These are phyloP conservation scores for Darksidea phi DNA, from an alignment of 495 filamentous ascomycete species.

Conservation along the genomic window DNA sequence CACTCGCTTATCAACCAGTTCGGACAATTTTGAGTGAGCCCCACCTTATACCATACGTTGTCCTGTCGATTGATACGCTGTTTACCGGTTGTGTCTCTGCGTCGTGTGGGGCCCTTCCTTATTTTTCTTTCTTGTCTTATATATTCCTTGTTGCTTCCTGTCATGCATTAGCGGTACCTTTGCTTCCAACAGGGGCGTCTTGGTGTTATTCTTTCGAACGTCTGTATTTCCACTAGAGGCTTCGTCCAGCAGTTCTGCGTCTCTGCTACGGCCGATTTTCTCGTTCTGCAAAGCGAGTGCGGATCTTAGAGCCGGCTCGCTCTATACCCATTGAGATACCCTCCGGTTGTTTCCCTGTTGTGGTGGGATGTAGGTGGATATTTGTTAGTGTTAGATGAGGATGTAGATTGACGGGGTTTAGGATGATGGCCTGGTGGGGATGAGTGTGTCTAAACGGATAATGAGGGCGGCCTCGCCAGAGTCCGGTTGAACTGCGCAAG, in stretches of 20 bases:
- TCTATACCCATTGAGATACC: constrained; percentile 32
- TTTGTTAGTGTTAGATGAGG: not conserved
- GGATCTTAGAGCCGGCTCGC: not conserved
- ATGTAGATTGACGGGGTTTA: not conserved
- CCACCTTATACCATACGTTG: constrained; percentile 16
- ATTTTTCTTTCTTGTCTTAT: not conserved
- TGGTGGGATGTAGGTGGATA: not conserved
- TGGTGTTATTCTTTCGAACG: constrained; percentile 1
- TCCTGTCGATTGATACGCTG: no score
- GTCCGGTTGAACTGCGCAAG: no score
- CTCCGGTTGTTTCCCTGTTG: constrained; percentile 2
- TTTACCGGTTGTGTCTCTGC: not conserved
- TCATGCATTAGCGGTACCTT: constrained; percentile 12
- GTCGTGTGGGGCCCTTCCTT: not conserved
- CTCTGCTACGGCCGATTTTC: constrained; percentile 15
- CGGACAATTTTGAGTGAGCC: constrained; percentile 7
- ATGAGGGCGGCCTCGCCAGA: no score
- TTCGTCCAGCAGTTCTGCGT: not conserved
- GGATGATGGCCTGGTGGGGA: no score
- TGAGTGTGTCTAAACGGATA: no score
- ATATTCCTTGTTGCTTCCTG: constrained; percentile 5
- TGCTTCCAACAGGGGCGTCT: constrained; percentile 18
- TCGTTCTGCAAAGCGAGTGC: constrained; percentile 1
- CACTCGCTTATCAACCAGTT: constrained; percentile 37
- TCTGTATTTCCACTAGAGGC: constrained; percentile 5